Base-by-base conservation (phyloP, 1,139 yeast species). In the Geotrichum europaeum region DNA sequence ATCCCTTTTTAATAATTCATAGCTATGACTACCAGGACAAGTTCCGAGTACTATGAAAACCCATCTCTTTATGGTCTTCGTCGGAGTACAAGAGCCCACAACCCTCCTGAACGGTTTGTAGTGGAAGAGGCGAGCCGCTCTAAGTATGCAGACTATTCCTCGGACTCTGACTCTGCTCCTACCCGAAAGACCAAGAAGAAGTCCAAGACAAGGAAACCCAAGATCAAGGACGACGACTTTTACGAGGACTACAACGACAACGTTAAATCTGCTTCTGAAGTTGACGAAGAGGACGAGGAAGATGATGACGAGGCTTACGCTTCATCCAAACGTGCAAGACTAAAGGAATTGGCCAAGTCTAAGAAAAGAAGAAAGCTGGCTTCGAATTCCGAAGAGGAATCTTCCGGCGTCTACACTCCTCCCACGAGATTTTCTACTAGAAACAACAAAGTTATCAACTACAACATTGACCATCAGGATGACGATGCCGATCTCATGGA, bases 41-140 rank as follows among this genome's bases (percentile, higher is more conserved):
- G 55, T 22, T 25, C 45, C 36, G 59, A 57, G 30, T 61, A 61
- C 55, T 72, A 70, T 36, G 66, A 67, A 61, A 72, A 90, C 73
- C 98, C 99, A 2, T 97, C 90, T 73, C 81, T 94, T 40, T 94
- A 92, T 69, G 99, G 99, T 2, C 80, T 94, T 63, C 83, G 98
- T 72, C 82, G 98, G 68, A 88, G 96, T 43, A 86, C 87, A 53
- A 81, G 98, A 67, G 86, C 89, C 24, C 82, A 85, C 66, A 74
- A 74, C 20, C 78, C 80, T 3, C 73, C 75, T 2, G 84, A 81
- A 28, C 75, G 79, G 53, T 81, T 79, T 64, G 75, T 74, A 12
- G 75, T 78, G 45, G 79, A 75, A 28, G 78, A 75, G 36, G 76
- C 71, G 49, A 25, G 18, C 56, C 43, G 49, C n/a, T 40, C 49